Evolutionary conservation across 495 filamentous ascomycete species (phyloP).

Genomic region (Aspergillus indologenus): DNA sequence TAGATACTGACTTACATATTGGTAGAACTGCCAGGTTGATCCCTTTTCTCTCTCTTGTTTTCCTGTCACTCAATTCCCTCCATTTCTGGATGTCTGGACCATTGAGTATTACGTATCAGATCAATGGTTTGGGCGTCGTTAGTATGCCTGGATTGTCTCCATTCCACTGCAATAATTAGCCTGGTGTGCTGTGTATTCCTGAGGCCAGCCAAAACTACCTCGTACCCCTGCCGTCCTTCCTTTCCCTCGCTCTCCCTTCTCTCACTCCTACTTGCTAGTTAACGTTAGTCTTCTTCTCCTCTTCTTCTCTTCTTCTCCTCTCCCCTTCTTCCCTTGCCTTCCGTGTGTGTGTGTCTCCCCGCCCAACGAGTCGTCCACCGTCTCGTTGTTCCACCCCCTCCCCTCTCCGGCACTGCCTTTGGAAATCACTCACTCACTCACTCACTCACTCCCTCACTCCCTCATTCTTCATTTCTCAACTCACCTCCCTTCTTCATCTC

Average conservation of each 20-base stretch:
- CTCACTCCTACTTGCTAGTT: conserved; percentile 11
- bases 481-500: not conserved
- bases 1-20: conserved; percentile 3
- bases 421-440: not conserved
- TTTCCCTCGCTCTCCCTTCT: conserved; percentile 7
- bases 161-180: conserved; percentile 9
- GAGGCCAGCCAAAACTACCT: not conserved
- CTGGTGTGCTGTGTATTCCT: not conserved
- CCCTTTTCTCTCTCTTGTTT: conserved; percentile 12
- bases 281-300: conserved; percentile 8
- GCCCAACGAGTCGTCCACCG: conserved; percentile 1
- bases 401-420: not conserved
- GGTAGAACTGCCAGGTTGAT: not conserved
- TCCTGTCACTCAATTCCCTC: no score
- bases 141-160: no score
- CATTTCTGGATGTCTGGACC: no score
- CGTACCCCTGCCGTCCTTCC: not conserved
- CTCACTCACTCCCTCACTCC: no score
- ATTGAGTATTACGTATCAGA: conserved; percentile 14
- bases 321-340: conserved; percentile 7
- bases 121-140: no score
- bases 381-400: not conserved
- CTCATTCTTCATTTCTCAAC: not conserved
- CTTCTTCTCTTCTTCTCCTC: conserved; percentile 6
- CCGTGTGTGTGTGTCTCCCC: not conserved